These are phyloP conservation scores for Hymenoscyphus infarciens DNA, from an alignment of 2,329 filamentous ascomycete species.

Conservation along the genomic window DNA sequence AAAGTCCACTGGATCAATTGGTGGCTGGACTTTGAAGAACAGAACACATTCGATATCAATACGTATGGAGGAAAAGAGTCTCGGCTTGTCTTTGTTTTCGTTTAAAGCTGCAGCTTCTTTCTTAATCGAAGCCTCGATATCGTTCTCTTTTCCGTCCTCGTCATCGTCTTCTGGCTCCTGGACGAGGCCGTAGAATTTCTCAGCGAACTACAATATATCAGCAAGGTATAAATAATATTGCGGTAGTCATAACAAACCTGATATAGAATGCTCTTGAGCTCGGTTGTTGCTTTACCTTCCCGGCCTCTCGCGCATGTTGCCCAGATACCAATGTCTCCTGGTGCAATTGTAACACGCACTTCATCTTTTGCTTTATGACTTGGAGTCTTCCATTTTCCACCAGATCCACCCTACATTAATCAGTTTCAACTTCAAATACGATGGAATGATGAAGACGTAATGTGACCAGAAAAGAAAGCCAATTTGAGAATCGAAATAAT, in stretches of 20 bases:
- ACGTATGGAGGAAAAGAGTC: slow-evolving; percentile 50
- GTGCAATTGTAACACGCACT: slow-evolving; percentile 50
- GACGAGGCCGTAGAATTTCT: slow-evolving; percentile 51
- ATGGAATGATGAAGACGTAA: neutral
- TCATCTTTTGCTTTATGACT: slow-evolving; percentile 52
- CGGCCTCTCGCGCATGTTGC: slow-evolving; percentile 71
- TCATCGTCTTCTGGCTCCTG: slow-evolving; percentile 37
- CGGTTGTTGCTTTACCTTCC: slow-evolving; percentile 65
- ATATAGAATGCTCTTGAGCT: slow-evolving; percentile 63
- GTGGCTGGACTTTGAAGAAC: slow-evolving; percentile 55
- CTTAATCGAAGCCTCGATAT: slow-evolving; percentile 70
- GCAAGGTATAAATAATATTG: neutral
- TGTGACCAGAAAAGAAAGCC: neutral
- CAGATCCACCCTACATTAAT: slow-evolving; percentile 41
- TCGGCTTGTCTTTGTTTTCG: slow-evolving; percentile 37
- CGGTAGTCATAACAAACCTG: slow-evolving; percentile 48
- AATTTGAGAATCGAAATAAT: slow-evolving; percentile 3
- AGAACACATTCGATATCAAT: slow-evolving; percentile 60
- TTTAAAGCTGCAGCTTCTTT: slow-evolving; percentile 67
- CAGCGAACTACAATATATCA: slow-evolving; percentile 53
- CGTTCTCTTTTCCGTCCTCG: slow-evolving; percentile 42
- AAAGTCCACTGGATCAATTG: slow-evolving; percentile 54
- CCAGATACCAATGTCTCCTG: slow-evolving; percentile 73
- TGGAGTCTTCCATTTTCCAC: slow-evolving; percentile 57
- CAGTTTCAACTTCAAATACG: neutral